These are phyloP conservation scores for Helicocarpus griseus DNA, from an alignment of 2,329 filamentous ascomycete genomes.

Conservation along the genomic window DNA sequence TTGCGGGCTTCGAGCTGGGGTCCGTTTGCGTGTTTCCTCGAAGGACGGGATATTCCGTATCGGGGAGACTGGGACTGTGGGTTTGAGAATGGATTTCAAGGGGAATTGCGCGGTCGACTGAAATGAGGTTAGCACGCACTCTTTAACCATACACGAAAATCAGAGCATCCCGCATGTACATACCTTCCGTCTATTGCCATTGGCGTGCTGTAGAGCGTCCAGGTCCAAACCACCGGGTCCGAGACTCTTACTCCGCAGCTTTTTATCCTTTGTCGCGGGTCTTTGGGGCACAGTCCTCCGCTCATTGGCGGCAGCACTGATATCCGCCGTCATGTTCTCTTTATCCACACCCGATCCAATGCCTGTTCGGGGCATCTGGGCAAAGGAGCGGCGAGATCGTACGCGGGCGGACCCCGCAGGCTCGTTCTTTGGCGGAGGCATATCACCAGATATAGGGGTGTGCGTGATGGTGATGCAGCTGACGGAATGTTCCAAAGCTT, in stretches of 20 bases:
- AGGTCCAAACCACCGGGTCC: slow-evolving; percentile 84
- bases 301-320: slow-evolving; percentile 38
- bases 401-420: slow-evolving; percentile 24
- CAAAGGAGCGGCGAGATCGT: slow-evolving; percentile 61
- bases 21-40: slow-evolving; percentile 40
- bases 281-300: slow-evolving; percentile 13
- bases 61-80: slow-evolving; percentile 56
- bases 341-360: slow-evolving; percentile 48
- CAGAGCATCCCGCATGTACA: slow-evolving; percentile 15
- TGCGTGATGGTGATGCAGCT: not conserved
- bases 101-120: slow-evolving; percentile 32
- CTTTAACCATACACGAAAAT: slow-evolving; percentile 7
- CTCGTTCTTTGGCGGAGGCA: slow-evolving; percentile 26
- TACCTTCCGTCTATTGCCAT: slow-evolving; percentile 74
- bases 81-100: slow-evolving; percentile 69
- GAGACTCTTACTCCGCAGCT: slow-evolving; percentile 89
- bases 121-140: slow-evolving; percentile 16
- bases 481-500: not conserved
- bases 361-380: slow-evolving; percentile 46
- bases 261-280: slow-evolving; percentile 40
- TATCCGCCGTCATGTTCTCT: slow-evolving; percentile 66
- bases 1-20: slow-evolving; percentile 25
- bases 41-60: slow-evolving; percentile 57
- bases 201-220: slow-evolving; percentile 62
- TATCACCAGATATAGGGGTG: slow-evolving; percentile 8